Base-by-base conservation (phyloP, 2,329 filamentous ascomycete species). In the Coniochaeta sp. region DNA sequence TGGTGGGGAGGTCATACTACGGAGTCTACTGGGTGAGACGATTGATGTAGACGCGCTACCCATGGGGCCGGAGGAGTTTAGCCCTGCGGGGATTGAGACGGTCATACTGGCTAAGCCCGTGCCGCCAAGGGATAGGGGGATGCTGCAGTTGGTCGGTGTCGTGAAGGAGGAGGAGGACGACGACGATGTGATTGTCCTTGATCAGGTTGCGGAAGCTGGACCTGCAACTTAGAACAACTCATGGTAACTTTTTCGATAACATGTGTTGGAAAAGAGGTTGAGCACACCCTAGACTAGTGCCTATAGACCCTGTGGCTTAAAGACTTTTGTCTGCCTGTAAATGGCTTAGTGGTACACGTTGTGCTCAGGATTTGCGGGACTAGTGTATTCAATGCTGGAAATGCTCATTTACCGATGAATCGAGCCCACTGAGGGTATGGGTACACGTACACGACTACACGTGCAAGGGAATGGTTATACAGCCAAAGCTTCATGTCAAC, bases 31-130 rank as follows among this genome's bases (percentile, higher is more conserved):
- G 58, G 88, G 88, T 22, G 79, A 86, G 71, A 85, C 92, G 33
- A 89, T 97, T 60, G 90, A 96, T 72, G 75, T 96, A 4, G 91
- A 96, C 43, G 79, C 81, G n/a, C 73, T 98, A 69, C 93, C 93
- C 0, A 95, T 92, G 86, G 93, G 92, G 0, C 87, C 89, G 1
- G 91, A 95, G 66, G 81, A 87, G 62, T 79, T 84, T 59, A 83
- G 81, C 19, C 88, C 87, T 0, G 83, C 80, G 0, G 90, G 91
- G 0, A 83, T 93, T 43, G 93, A 97, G 77, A 98, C 93, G 4
- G 84, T 97, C 1, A 81, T 95, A 7, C 72, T 86, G 58, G 92
- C 93, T 0, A 76, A 82, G 61, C 85, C 89, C 47, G 85, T 96
- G 72, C 78, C 77, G 6, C 70, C 69, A 38, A 71, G 69, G 60